These are phyloP conservation scores for Mucor mucedo DNA, from an alignment of 371 early-diverging fungal genomes.

Conservation along the genomic window DNA sequence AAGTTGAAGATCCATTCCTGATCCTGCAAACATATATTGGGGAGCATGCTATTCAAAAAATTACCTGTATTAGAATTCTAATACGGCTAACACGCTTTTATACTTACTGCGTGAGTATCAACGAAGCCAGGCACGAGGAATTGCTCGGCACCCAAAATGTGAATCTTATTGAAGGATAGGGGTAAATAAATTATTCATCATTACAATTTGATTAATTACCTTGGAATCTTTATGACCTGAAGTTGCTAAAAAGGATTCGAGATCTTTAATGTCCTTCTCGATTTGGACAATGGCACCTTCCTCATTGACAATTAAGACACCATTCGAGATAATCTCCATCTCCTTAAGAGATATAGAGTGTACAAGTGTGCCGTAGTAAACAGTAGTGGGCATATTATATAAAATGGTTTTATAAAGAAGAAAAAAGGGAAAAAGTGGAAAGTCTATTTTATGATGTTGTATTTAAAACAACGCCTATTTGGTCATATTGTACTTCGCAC, in stretches of 20 bases:
- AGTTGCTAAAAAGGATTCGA: conserved; percentile 27
- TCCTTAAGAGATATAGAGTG: conserved; percentile 67
- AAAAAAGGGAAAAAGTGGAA: neutral
- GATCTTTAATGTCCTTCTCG: conserved; percentile 44
- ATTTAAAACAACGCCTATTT: neutral
- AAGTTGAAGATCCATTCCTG: conserved; percentile 88
- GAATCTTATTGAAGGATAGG: conserved; percentile 31
- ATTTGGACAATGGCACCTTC: conserved; percentile 63
- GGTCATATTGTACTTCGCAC: too few relatives aligned
- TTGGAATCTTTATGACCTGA: conserved; percentile 15
- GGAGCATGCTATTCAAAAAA: conserved; percentile 77
- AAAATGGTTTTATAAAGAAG: neutral
- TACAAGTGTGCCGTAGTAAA: conserved; percentile 71
- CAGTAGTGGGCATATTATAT: conserved; percentile 16
- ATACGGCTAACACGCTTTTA: neutral
- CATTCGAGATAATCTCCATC: conserved; percentile 60
- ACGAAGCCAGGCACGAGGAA: conserved; percentile 89
- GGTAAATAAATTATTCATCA: neutral
- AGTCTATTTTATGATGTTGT: neutral
- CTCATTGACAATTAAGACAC: conserved; percentile 61
- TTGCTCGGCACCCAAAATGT: conserved; percentile 55
- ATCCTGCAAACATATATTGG: conserved; percentile 88
- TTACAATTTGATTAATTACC: conserved; percentile 3
- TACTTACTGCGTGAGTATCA: conserved; percentile 83
- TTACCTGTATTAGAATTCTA: neutral